These are phyloP conservation scores for Aspergillus hiratsukae DNA, from an alignment of 2,329 filamentous ascomycete genomes.

Conservation along the genomic window DNA sequence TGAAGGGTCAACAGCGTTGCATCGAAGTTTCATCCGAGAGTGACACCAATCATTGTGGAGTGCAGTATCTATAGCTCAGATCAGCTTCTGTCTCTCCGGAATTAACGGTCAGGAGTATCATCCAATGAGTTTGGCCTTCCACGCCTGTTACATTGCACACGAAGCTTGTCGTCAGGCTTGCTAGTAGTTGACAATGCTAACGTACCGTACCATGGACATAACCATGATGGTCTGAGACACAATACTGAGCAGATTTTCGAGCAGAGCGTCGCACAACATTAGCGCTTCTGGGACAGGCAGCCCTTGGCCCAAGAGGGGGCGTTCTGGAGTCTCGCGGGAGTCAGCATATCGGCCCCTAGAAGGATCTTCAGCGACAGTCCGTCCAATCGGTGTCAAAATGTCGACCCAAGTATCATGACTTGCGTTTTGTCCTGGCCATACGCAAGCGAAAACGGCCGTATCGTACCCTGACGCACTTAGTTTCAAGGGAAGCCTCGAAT, in stretches of 20 bases:
- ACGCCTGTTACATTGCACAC: background rate
- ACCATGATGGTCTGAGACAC: background rate
- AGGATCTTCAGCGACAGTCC: background rate
- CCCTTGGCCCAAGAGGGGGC: background rate
- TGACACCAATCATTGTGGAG: conserved; percentile 6
- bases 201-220: background rate
- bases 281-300: background rate
- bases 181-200: background rate
- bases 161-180: background rate
- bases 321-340: conserved; percentile 1
- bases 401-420: background rate
- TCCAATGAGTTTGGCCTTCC: background rate
- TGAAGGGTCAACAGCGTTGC: background rate
- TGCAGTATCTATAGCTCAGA: conserved; percentile 4
- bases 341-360: conserved; percentile 2
- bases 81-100: background rate
- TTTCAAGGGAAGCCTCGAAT: background rate
- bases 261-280: background rate
- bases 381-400: background rate
- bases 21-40: conserved; percentile 12
- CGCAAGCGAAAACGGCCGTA: background rate
- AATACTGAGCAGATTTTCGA: background rate
- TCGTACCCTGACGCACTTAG: background rate
- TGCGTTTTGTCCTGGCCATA: background rate
- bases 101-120: background rate